Evolutionary conservation across 2,329 filamentous ascomycete species (phyloP).

Genomic region (Ascochyta lentis): DNA sequence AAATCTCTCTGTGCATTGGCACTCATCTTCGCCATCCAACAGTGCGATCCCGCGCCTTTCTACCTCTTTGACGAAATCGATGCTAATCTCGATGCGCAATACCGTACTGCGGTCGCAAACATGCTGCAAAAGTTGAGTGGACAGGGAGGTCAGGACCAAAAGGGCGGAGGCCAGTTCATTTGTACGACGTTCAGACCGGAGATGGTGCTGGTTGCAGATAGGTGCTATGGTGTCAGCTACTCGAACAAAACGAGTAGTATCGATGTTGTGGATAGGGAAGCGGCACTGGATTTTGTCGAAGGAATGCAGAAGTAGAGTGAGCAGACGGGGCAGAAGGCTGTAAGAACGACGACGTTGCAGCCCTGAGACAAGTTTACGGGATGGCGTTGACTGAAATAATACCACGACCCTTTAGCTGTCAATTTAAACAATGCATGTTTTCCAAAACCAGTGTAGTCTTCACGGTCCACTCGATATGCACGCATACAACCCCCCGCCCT

Average conservation of each 20-base stretch:
- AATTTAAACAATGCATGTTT: too few species aligned
- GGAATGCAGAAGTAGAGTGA: constrained; percentile 65
- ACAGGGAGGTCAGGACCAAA: constrained; percentile 49
- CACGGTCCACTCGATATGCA: not conserved
- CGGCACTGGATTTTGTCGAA: constrained; percentile 92
- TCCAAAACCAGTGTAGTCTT: too few species aligned
- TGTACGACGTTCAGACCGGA: constrained; percentile 98
- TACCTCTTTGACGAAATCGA: constrained; percentile 99
- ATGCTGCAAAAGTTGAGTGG: constrained; percentile 70
- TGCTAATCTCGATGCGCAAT: constrained; percentile 96
- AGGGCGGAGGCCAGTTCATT: constrained; percentile 80
- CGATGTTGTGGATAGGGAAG: constrained; percentile 84
- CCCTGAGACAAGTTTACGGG: not conserved
- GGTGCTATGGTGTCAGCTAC: constrained; percentile 96
- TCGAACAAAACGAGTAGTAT: constrained; percentile 91
- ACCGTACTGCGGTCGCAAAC: constrained; percentile 91
- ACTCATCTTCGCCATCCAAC: constrained; percentile 97
- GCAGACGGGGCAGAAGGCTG: too few species aligned
- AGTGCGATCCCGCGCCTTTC: constrained; percentile 95
- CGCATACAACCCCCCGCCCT: not conserved
- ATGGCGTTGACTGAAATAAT: not conserved
- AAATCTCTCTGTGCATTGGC: constrained; percentile 98
- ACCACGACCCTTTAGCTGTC: not conserved
- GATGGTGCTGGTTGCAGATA: constrained; percentile 93
- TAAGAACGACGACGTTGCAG: too few species aligned